Conservation (phyloP, 2,329 filamentous ascomycete genomes). For the Raffaelea deltoideospora region DNA sequence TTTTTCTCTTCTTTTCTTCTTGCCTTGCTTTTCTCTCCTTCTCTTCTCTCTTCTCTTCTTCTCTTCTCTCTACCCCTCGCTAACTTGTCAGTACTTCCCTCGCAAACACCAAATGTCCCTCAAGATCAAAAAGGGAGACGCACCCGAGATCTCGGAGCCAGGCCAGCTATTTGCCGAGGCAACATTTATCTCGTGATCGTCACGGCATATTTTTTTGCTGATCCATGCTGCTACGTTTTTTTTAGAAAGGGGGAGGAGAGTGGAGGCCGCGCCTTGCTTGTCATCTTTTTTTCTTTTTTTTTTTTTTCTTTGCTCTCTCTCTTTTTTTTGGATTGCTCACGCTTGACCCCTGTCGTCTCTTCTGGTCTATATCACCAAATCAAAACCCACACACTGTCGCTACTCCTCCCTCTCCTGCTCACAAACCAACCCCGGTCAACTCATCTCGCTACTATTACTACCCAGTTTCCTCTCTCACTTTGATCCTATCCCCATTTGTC, state of each 20-base stretch:
- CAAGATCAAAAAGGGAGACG: constrained; percentile 72
- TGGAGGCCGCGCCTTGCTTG: background rate
- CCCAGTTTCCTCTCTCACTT: too few relatives aligned
- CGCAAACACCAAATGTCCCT: constrained; percentile 48
- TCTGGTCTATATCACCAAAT: too few relatives aligned
- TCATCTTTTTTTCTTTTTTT: background rate
- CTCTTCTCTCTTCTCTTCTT: background rate
- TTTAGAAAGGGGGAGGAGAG: too few relatives aligned
- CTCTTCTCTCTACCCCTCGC: background rate
- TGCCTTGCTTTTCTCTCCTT: background rate
- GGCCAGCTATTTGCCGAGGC: constrained; percentile 76
- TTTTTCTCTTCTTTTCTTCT: background rate
- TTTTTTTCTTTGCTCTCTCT: background rate
- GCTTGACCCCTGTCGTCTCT: too few relatives aligned
- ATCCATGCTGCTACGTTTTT: background rate
- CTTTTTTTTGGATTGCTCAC: too few relatives aligned
- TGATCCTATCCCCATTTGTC: too few relatives aligned
- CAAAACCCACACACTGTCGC: too few relatives aligned
- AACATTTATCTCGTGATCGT: constrained; percentile 73
- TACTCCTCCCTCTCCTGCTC: too few relatives aligned
- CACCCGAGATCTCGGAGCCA: constrained; percentile 58
- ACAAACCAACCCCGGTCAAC: too few relatives aligned
- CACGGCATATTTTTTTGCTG: background rate
- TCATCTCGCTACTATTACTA: too few relatives aligned
- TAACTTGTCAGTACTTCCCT: constrained; percentile 49